Base-by-base conservation (phyloP, 805 yeast genomes). In the Wickerhamomyces hampshirensis region DNA sequence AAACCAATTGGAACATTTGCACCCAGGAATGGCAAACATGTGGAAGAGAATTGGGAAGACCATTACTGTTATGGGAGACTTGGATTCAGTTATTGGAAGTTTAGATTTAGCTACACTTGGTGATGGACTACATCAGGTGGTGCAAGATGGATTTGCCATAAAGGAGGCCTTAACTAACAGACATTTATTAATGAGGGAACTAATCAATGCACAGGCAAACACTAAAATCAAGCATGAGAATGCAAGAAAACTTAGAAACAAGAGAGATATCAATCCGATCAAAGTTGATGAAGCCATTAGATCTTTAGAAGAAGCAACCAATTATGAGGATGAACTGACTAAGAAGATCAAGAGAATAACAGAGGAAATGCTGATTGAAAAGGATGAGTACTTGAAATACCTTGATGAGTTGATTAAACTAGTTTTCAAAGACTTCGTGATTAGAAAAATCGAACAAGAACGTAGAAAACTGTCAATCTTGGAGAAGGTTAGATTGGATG, bases 141-240 rank as follows among this genome's bases (percentile, higher is more conserved):
- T 77, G 4, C 73, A 74, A 42, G 96, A 89, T 49, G 81, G 93
- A 12, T 93, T 81, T 58, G 80, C 83, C 39, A 82, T 89, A 39
- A 93, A 93, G 59, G 98, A 93, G 60, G 82, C 96, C 0, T 66
- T 93, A 37, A 93, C 98, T 0, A 89, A 91, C 60, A 71, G 98
- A 40, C 96, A 93, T 58, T 67, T 93, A 39, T 62, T 91, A 26
- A 93, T 93, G 96, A 73, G 97, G 36, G 98, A 93, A 47, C 66
- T 87, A 34, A 52, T 75, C 23, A 83, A 76, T 53, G 89, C 96
- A 2, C 95, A 89, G 57, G 75, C 78, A 6, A 75, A 69, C 38
- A 77, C 95, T 1, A 77, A 73, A 47, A 62, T 73, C 21, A 83
- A 77, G 50, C 95, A 85, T 50, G 73, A 76, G 33, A 69, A 75